Base-by-base conservation (phyloP, 495 filamentous ascomycete species). In the Xylaria venustula region DNA sequence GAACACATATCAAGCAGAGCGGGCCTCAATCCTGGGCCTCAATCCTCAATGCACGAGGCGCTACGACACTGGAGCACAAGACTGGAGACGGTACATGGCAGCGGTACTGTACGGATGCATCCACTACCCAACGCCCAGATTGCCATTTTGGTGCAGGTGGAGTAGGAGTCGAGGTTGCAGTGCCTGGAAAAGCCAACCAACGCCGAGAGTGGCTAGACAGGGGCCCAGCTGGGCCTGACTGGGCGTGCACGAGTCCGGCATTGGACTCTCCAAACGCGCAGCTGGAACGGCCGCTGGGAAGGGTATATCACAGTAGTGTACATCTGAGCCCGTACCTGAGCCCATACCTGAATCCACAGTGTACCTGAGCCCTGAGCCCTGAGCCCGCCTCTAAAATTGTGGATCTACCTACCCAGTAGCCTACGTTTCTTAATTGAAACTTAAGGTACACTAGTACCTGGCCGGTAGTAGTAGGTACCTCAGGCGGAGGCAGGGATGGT, bases 111-210 rank as follows among this genome's bases (percentile, higher is more conserved):
- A 34, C 49, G 19, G 40, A 54, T 32, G 58, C 50, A 45, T 54
- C 49, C 58, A 61, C 41, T 22, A 48, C 56, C 58, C 55, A 47
- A 62, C 60, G 41, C 62, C 63, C 63, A 56, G 61, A 70, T 64
- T 64, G 63, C 58, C 54, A 41, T 58, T 63, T 57, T 67, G 52
- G 62, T 41, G 60, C 62, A 64, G 44, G 30, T n/a, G n/a, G n/a
- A n/a, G n/a, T 40, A 56, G 45, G 40, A 37, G 42, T 56, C 52
- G 44, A 48, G 51, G 59, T 56, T 49, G 42, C 51, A 62, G 34
- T 44, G 44, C 51, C 59, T 48, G 53, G 53, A 32, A 12, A 3
- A 52, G 53, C 46, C 3, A 36, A 22, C 58, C 37, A 60, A 22
- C 44, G 40, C 26, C 37, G 48, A 54, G 58, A 60, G 25, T 23